phyloP scores from a whole-genome alignment of 2,329 filamentous ascomycete species.

The Diaporthe sp. region DNA sequence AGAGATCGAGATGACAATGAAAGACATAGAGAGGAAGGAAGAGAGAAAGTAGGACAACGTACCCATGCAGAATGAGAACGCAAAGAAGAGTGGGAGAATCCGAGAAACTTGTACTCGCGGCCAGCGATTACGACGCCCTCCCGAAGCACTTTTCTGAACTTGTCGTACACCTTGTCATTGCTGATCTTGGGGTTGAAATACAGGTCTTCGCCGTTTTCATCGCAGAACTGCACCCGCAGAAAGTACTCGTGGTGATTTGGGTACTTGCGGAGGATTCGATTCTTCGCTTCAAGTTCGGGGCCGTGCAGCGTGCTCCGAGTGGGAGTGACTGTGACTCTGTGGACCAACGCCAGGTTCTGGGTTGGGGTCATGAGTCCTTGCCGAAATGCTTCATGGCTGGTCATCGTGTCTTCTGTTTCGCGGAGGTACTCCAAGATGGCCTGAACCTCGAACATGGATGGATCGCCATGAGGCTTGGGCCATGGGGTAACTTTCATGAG shows the following conservation, averaged over 20 bases:
- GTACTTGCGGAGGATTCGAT: conserved; percentile 78
- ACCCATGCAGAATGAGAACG: conserved; percentile 76
- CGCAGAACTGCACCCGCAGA: conserved; percentile 77
- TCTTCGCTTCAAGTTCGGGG: conserved; percentile 76
- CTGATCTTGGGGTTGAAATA: conserved; percentile 66
- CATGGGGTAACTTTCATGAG: conserved; percentile 67
- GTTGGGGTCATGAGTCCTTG: conserved; percentile 44
- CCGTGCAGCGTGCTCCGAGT: conserved; percentile 68
- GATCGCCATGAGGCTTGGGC: conserved; percentile 63
- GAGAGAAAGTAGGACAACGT: neutral
- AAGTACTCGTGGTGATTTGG: conserved; percentile 71
- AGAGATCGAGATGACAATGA: too few species aligned
- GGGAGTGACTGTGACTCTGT: conserved; percentile 71
- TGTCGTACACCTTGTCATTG: conserved; percentile 64
- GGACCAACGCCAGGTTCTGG: conserved; percentile 62
- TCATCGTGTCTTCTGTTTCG: conserved; percentile 54
- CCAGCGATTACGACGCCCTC: conserved; percentile 74
- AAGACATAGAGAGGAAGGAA: neutral
- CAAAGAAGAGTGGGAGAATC: conserved; percentile 84
- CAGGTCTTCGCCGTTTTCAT: conserved; percentile 78
- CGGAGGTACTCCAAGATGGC: conserved; percentile 56
- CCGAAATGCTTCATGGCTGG: conserved; percentile 23
- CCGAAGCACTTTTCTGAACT: conserved; percentile 72
- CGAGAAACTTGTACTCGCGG: conserved; percentile 74
- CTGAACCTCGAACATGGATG: conserved; percentile 53